phyloP scores from a whole-genome alignment of 164 flowering plant genomes.

The Akebia trifoliata region DNA sequence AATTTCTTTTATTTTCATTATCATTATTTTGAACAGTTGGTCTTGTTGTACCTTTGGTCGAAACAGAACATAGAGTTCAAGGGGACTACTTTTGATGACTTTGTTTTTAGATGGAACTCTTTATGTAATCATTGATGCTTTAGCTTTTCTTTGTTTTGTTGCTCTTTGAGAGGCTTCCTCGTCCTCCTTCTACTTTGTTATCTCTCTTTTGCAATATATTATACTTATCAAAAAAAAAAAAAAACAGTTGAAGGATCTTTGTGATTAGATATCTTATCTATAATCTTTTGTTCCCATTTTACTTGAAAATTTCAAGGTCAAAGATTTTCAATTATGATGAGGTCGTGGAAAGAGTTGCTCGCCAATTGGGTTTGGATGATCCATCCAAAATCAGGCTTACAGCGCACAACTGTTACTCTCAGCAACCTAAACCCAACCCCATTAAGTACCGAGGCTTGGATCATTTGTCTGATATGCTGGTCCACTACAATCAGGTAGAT shows the following conservation, averaged over 20 bases:
- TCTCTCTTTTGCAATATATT: too few species aligned
- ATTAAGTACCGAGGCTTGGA: constrained; percentile 87
- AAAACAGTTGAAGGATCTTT: not conserved
- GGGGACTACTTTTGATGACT: too few species aligned
- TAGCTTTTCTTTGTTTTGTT: too few species aligned
- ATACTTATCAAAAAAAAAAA: too few species aligned
- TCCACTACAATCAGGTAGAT: constrained; percentile 86
- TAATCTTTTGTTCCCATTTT: not conserved
- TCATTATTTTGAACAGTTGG: not conserved
- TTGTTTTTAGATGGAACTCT: too few species aligned
- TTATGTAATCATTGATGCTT: too few species aligned
- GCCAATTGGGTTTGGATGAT: constrained; percentile 72
- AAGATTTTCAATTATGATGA: constrained; percentile 81
- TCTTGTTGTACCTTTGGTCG: too few species aligned
- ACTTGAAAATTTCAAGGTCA: constrained; percentile 46
- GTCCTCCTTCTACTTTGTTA: too few species aligned
- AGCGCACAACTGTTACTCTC: constrained; percentile 90
- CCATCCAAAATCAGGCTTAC: constrained; percentile 91
- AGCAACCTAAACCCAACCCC: constrained; percentile 93
- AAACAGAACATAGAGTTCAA: too few species aligned
- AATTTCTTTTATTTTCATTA: not conserved
- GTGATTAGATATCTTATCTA: not conserved
- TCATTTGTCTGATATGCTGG: constrained; percentile 81
- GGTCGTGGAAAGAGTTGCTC: constrained; percentile 87
- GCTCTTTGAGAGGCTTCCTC: too few species aligned